Evolutionary conservation across 2,329 filamentous ascomycete genomes (phyloP), one percentile per base, ranked within the genome.

Genomic region (Diaporthe humulicola): DNA sequence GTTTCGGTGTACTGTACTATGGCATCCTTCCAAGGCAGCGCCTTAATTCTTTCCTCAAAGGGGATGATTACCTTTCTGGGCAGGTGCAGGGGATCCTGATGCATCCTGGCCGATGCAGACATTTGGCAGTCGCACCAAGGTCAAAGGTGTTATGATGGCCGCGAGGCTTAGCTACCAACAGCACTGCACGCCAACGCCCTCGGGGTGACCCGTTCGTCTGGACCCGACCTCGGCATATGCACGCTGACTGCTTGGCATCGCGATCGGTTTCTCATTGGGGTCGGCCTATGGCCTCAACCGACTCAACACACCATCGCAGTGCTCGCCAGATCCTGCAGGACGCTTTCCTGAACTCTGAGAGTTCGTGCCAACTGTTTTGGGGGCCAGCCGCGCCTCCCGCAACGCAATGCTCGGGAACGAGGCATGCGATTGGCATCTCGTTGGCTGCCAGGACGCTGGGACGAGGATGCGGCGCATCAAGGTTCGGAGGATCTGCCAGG

Each of bases 141-240:
- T n/a, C 28, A 15, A 54, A 54, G 19, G 45, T 69, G 33, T 54
- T 52, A 28, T 69, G 64, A 69, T 69, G 45, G 25, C 28, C 22
- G 64, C 45, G 64, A 69, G 64, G 64, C 64, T 69, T 69, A 69
- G 64, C 64, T 69, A 54, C 64, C 64, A 69, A 69, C 64, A 69
- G 64, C 48, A 69, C 64, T 69, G 64, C 64, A 30, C 17, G 48
- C 33, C 48, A 40, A 54, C 22, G 42, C 48, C n/a, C 64, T 69
- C 64, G 64, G 64, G 64, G 64, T 69, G 64, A 69, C 64, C 64
- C 64, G 64, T 69, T 69, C 64, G 48, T 69, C 64, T 69, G 64
- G 64, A 69, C 64, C 64, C 64, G 48, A 69, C 64, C 64, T 54
- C 45, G 64, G 64, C 64, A 69, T 40, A 69, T 69, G 64, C 64